Percentiles rank a stretch among this genome's conserved stretches.
Evolutionary conservation across 2,329 filamentous ascomycete genomes (phyloP).

Genomic region (Gliomastix tumulicola): DNA sequence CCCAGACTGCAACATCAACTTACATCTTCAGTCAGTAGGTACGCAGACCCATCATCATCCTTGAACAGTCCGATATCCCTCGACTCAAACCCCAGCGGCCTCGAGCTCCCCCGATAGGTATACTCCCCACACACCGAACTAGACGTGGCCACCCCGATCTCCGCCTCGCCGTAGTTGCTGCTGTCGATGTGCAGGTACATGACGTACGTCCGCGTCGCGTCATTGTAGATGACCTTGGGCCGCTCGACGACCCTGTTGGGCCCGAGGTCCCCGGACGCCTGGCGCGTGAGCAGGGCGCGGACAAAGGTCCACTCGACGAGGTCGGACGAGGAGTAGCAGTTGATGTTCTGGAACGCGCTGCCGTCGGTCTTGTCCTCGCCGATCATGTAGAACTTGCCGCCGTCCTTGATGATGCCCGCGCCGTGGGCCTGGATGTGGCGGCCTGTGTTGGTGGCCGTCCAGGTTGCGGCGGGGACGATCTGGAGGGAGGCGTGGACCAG

Average conservation of each 20-base stretch:
- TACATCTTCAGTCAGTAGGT: constrained; percentile 58
- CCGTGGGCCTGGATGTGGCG: constrained; percentile 61
- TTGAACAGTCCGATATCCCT: constrained; percentile 55
- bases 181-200: constrained; percentile 64
- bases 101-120: constrained; percentile 23
- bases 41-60: constrained; percentile 53
- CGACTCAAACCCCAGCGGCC: constrained; percentile 26
- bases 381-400: constrained; percentile 57
- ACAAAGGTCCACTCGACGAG: constrained; percentile 59
- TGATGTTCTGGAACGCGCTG: constrained; percentile 54
- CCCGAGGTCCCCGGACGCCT: constrained; percentile 46
- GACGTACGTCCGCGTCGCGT: constrained; percentile 57
- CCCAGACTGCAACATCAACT: too few relatives aligned
- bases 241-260: constrained; percentile 57
- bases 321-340: constrained; percentile 59
- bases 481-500: constrained; percentile 14
- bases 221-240: constrained; percentile 63
- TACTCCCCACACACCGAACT: constrained; percentile 56
- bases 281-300: constrained; percentile 48
- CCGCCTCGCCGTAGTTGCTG: constrained; percentile 54
- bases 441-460: constrained; percentile 37
- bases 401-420: constrained; percentile 53
- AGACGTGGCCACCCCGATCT: constrained; percentile 56
- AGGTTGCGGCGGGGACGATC: constrained; percentile 35
- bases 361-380: constrained; percentile 65